Evolutionary conservation across 306 rosid species (phyloP).

Genomic region (Medicago arabica): DNA sequence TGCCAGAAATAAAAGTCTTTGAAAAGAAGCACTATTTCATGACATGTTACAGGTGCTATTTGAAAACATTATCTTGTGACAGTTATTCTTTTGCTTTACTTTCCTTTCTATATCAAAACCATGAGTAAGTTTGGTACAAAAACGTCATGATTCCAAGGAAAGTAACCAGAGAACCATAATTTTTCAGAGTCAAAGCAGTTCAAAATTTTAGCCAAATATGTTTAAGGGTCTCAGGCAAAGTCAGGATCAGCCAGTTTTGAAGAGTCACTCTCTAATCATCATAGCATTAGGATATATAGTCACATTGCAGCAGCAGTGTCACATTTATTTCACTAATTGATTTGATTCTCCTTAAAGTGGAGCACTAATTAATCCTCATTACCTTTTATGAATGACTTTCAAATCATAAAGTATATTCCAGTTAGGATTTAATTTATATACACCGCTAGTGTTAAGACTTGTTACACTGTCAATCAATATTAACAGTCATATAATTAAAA

Average conservation of each 20-base stretch:
- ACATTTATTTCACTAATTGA: constrained; percentile 33
- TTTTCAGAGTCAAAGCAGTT: constrained; percentile 51
- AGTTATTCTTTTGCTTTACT: constrained; percentile 50
- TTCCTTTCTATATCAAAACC: constrained; percentile 45
- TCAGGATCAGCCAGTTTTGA: constrained; percentile 52
- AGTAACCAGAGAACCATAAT: constrained; percentile 48
- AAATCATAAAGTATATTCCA: no score
- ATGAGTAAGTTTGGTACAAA: constrained; percentile 43
- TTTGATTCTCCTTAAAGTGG: constrained; percentile 17
- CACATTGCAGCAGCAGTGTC: constrained; percentile 41
- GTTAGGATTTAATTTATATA: constrained; percentile 5
- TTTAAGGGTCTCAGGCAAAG: constrained; percentile 48
- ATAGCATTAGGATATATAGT: constrained; percentile 49
- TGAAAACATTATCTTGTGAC: constrained; percentile 49
- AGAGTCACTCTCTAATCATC: constrained; percentile 55
- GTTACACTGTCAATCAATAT: neutral
- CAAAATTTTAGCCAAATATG: constrained; percentile 66
- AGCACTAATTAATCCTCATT: no score
- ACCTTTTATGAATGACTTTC: no score
- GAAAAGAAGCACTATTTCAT: constrained; percentile 53
- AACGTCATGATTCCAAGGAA: constrained; percentile 38
- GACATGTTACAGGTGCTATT: constrained; percentile 59
- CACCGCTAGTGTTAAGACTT: neutral
- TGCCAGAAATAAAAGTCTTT: constrained; percentile 45
- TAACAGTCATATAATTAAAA: neutral